Conservation (phyloP, 768 basidiomycete genomes). For the Collybiopsis luxurians region DNA sequence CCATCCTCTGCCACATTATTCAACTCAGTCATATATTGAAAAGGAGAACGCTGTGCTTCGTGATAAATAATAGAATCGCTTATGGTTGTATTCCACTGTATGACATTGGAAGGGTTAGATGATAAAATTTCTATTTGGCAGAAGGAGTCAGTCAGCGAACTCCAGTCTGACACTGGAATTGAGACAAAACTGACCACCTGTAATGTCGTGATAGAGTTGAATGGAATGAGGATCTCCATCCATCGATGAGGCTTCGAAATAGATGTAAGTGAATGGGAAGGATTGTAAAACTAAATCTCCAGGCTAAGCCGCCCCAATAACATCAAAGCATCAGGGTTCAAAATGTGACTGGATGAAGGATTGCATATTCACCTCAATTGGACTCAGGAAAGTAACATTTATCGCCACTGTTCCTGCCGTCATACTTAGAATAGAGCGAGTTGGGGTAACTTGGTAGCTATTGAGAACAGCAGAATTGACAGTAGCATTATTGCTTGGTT, state of each 20-base stretch:
- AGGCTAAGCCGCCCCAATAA: slow-evolving; percentile 3
- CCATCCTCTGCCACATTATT: slow-evolving; percentile 12
- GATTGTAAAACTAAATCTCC: slow-evolving; percentile 23
- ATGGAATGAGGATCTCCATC: slow-evolving; percentile 23
- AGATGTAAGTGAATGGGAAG: slow-evolving; percentile 29
- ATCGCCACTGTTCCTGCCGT: slow-evolving; percentile 50
- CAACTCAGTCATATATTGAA: slow-evolving; percentile 7
- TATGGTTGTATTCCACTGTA: slow-evolving; percentile 11
- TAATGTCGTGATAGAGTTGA: slow-evolving; percentile 28
- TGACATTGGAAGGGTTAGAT: neutral
- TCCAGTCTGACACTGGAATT: neutral
- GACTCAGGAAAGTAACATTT: slow-evolving; percentile 50
- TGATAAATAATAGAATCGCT: slow-evolving; percentile 9
- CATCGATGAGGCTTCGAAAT: slow-evolving; percentile 17
- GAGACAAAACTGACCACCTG: slow-evolving; percentile 17
- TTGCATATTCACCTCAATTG: slow-evolving; percentile 13
- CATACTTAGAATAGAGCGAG: slow-evolving; percentile 38
- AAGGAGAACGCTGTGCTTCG: slow-evolving; percentile 3
- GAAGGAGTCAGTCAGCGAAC: neutral
- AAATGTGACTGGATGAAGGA: neutral
- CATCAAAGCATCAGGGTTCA: neutral
- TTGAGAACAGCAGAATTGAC: slow-evolving; percentile 1
- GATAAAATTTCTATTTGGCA: slow-evolving; percentile 10
- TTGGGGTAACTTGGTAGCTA: slow-evolving; percentile 14
- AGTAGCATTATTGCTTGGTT: neutral